These are phyloP conservation scores for Venturia effusa DNA, from an alignment of 2,329 filamentous ascomycete genomes.

Conservation along the genomic window DNA sequence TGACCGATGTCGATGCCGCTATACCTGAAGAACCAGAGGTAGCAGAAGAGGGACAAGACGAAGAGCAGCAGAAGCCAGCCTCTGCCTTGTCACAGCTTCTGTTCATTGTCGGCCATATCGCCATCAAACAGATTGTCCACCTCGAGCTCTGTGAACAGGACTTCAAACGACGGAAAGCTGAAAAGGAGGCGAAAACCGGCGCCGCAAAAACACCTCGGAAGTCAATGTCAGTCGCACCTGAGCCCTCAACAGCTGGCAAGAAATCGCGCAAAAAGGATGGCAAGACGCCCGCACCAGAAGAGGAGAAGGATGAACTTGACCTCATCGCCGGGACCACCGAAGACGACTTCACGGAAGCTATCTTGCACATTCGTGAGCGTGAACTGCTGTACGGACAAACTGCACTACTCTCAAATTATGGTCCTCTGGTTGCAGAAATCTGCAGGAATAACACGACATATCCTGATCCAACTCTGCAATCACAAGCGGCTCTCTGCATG, in stretches of 20 bases:
- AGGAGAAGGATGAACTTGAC: constrained; percentile 80
- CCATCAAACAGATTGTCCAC: constrained; percentile 98
- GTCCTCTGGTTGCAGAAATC: constrained; percentile 82
- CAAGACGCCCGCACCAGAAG: constrained; percentile 39
- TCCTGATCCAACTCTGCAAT: constrained; percentile 79
- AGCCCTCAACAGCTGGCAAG: constrained; percentile 21
- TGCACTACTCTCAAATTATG: constrained; percentile 81
- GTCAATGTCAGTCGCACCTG: constrained; percentile 19
- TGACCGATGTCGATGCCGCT: constrained; percentile 16
- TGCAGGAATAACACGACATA: constrained; percentile 92
- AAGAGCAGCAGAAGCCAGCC: constrained; percentile 53
- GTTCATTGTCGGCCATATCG: constrained; percentile 91
- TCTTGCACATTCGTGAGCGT: constrained; percentile 72
- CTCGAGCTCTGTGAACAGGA: constrained; percentile 95
- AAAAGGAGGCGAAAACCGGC: constrained; percentile 61
- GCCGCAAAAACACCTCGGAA: constrained; percentile 20
- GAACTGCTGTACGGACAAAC: constrained; percentile 74
- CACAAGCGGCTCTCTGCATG: constrained; percentile 84
- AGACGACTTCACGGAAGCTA: constrained; percentile 82
- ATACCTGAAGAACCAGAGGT: constrained; percentile 16
- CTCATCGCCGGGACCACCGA: constrained; percentile 94
- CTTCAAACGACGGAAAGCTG: constrained; percentile 91
- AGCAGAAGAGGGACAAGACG: constrained; percentile 17
- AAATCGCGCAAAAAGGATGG: constrained; percentile 36
- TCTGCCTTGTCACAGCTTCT: constrained; percentile 79